Conservation (phyloP, 2,329 filamentous ascomycete species). For the Curvularia sp. region DNA sequence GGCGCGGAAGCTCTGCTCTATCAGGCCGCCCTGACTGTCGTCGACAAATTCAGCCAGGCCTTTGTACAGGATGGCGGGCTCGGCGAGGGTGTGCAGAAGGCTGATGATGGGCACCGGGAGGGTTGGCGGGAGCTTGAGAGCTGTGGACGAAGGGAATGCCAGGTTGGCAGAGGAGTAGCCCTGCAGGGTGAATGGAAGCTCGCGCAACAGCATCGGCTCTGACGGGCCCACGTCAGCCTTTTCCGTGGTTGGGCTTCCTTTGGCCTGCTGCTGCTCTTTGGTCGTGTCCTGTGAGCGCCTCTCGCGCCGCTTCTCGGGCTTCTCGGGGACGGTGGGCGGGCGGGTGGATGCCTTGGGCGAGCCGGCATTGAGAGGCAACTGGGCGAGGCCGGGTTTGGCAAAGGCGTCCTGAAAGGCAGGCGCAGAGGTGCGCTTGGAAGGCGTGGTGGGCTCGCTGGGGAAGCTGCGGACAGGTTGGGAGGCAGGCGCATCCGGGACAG, state of each 20-base stretch:
- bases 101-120: conserved; percentile 86
- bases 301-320: conserved; percentile 38
- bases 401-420: conserved; percentile 57
- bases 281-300: conserved; percentile 32
- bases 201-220: conserved; percentile 61
- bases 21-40: conserved; percentile 79
- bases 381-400: conserved; percentile 54
- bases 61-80: conserved; percentile 91
- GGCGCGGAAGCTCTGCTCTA: conserved; percentile 89
- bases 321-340: conserved; percentile 28
- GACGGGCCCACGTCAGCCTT: conserved; percentile 42
- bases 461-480: conserved; percentile 26
- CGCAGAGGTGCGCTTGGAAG: conserved; percentile 34
- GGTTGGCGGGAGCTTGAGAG: conserved; percentile 76
- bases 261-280: conserved; percentile 38
- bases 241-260: conserved; percentile 16
- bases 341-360: conserved; percentile 39
- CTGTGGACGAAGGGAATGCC: conserved; percentile 72
- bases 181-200: conserved; percentile 91
- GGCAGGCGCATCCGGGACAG: conserved; percentile 14
- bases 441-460: conserved; percentile 36
- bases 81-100: conserved; percentile 85
- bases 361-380: conserved; percentile 48
- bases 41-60: conserved; percentile 82
- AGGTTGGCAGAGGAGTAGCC: conserved; percentile 88